Evolutionary conservation across 2,329 filamentous ascomycete genomes (phyloP), one percentile per base, ranked within the genome.

Genomic region (Leptographium lundbergii): DNA sequence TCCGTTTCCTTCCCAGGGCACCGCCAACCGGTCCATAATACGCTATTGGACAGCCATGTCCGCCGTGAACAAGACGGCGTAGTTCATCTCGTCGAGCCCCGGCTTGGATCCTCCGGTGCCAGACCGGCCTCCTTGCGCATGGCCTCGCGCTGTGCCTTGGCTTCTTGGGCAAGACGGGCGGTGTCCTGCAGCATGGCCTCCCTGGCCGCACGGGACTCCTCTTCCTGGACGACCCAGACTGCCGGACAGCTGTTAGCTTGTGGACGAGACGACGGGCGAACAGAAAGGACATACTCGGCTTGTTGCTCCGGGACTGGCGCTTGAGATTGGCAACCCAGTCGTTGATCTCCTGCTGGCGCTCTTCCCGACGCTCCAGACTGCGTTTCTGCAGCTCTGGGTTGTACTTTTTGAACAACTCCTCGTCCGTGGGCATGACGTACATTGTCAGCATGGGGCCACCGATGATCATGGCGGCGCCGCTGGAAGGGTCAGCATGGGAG

Each of bases 341-440:
- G 69, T 96, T 88, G 66, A 96, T 96, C 61, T 96, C 91, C 72
- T 91, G 81, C 68, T 94, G 84, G 61, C 82, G 81, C 70, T 87
- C 83, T 60, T 86, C 79, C 22, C 90, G 82, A 60, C 85, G 82
- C 71, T 91, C 91, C n/a, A 95, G 75, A 62, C 88, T 91, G 68
- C 88, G 83, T 71, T 89, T 88, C 69, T 94, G 88, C n/a, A 99
- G 81, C 39, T 97, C 94, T 0, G 92, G 92, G 72, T 92, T 97
- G 76, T 97, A 97, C 72, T 81, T 84, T 75, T 89, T 79, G 77
- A 95, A 91, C 50, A 99, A 80, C 74, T 97, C 91, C 72, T 96
- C 94, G 66, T 96, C 91, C 14, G 88, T 87, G 2, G 94, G 94
- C 53, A 81, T 81, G 54, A 95, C 75, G 71, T 85, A 95, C 73